A percentile compares a stretch with the other conserved stretches of the same genome.
Evolutionary conservation across 1,139 yeast species (phyloP).

Genomic region (Candida buenavistaensis): DNA sequence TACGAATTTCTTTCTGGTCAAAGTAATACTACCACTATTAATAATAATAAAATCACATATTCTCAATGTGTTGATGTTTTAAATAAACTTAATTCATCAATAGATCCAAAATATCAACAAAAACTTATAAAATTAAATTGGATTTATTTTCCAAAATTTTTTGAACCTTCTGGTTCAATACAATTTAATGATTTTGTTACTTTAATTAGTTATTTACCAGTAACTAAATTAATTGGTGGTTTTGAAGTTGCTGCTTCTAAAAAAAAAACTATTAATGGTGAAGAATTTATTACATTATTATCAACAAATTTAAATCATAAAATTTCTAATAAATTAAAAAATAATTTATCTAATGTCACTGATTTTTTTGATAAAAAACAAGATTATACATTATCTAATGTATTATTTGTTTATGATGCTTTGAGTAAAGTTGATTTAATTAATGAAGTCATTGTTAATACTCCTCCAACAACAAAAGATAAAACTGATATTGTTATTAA

Average conservation of each 20-base stretch:
- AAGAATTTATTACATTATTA: constrained; percentile 36
- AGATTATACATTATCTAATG: constrained; percentile 41
- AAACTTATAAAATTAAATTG: constrained; percentile 45
- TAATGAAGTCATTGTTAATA: constrained; percentile 62
- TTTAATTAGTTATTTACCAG: constrained; percentile 45
- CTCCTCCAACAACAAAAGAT: constrained; percentile 46
- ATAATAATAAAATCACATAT: constrained; percentile 28
- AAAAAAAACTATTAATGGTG: constrained; percentile 31
- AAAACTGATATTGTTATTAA: constrained; percentile 48
- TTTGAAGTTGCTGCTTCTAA: constrained; percentile 42
- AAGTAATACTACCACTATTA: constrained; percentile 24
- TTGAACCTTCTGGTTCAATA: constrained; percentile 42
- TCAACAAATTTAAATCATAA: constrained; percentile 44
- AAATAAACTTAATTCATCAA: constrained; percentile 40
- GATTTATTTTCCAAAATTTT: constrained; percentile 44
- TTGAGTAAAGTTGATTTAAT: constrained; percentile 49
- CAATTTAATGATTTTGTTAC: constrained; percentile 42
- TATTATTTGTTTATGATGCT: constrained; percentile 44
- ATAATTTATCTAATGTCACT: constrained; percentile 35
- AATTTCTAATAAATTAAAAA: constrained; percentile 38
- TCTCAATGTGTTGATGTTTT: constrained; percentile 42
- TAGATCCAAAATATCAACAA: constrained; percentile 45
- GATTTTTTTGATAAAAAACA: constrained; percentile 36
- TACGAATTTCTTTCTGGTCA: constrained; percentile 46
- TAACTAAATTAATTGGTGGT: constrained; percentile 47